Evolutionary conservation across 2,329 filamentous ascomycete genomes (phyloP).

Genomic region (Amauroascus verrucosus): DNA sequence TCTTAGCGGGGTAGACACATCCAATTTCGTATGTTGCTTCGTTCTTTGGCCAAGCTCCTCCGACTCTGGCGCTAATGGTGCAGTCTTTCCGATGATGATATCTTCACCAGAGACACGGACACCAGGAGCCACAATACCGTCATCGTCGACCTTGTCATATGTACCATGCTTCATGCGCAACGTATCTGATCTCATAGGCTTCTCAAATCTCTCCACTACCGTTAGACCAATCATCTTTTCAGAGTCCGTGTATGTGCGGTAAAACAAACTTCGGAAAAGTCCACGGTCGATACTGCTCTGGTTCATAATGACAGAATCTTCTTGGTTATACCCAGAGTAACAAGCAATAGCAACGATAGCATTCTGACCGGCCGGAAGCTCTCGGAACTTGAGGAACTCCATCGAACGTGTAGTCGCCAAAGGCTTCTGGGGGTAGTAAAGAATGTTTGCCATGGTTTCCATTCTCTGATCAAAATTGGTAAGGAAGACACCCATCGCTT

Average conservation of each 20-base stretch:
- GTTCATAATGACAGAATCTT: slow-evolving; percentile 99
- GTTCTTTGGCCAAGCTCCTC: slow-evolving; percentile 90
- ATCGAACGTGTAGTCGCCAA: slow-evolving; percentile 92
- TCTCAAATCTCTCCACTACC: slow-evolving; percentile 89
- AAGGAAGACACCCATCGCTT: slow-evolving; percentile 98
- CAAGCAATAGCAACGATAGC: slow-evolving; percentile 95
- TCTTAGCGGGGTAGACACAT: slow-evolving; percentile 87
- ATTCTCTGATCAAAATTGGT: slow-evolving; percentile 95
- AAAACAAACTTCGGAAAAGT: slow-evolving; percentile 94
- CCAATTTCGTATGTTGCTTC: slow-evolving; percentile 80
- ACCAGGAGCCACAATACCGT: slow-evolving; percentile 88
- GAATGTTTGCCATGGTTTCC: slow-evolving; percentile 99
- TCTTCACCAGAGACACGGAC: slow-evolving; percentile 94
- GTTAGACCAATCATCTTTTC: slow-evolving; percentile 95
- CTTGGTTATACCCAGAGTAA: slow-evolving; percentile 98
- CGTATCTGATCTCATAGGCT: slow-evolving; percentile 79
- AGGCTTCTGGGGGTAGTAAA: slow-evolving; percentile 98
- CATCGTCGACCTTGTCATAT: slow-evolving; percentile 94
- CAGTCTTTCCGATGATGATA: slow-evolving; percentile 98
- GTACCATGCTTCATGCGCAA: slow-evolving; percentile 88
- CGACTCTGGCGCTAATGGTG: slow-evolving; percentile 82
- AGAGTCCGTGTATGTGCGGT: slow-evolving; percentile 91
- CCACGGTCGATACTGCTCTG: slow-evolving; percentile 98
- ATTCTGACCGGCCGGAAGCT: slow-evolving; percentile 92
- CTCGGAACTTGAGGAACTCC: slow-evolving; percentile 97